These are phyloP conservation scores for Boletellus emodensis DNA, from an alignment of 768 basidiomycete genomes.

Conservation along the genomic window DNA sequence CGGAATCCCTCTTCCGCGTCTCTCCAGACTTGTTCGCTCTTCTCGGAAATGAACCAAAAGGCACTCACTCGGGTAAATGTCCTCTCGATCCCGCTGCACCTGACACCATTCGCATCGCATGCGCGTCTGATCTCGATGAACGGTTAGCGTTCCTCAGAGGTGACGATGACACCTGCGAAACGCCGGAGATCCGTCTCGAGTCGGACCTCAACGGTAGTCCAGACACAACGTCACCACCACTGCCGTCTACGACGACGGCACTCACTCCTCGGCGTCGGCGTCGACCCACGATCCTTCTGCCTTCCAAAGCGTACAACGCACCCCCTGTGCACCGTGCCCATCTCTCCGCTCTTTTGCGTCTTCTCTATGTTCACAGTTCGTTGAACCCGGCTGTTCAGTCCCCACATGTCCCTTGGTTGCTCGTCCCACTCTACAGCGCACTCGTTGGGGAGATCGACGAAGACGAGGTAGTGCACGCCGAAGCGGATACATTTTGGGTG, in stretches of 20 bases:
- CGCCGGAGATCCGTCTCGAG: conserved; percentile 42
- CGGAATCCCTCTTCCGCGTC: conserved; percentile 54
- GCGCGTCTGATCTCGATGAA: conserved; percentile 49
- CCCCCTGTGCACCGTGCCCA: conserved; percentile 56
- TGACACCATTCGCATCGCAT: conserved; percentile 45
- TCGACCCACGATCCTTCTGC: conserved; percentile 43
- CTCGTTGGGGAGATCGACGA: conserved; percentile 58
- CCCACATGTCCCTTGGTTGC: conserved; percentile 62
- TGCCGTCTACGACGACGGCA: conserved; percentile 36
- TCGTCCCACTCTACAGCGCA: conserved; percentile 65
- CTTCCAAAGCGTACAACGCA: conserved; percentile 42
- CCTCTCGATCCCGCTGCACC: conserved; percentile 50
- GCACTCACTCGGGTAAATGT: conserved; percentile 30
- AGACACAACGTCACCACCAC: not conserved
- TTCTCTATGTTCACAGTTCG: conserved; percentile 66
- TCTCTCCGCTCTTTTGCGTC: conserved; percentile 58
- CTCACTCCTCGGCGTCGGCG: conserved; percentile 22
- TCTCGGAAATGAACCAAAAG: conserved; percentile 52
- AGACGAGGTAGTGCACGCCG: conserved; percentile 59
- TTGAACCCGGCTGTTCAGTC: conserved; percentile 72
- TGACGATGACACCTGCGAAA: conserved; percentile 15
- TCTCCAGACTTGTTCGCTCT: conserved; percentile 46
- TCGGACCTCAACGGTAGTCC: conserved; percentile 17
- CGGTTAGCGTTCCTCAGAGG: conserved; percentile 46
- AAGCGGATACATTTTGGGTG: conserved; percentile 82